Percentiles rank a stretch among this genome's conserved stretches.
Evolutionary conservation across 2,329 filamentous ascomycete species (phyloP).

Genomic region (Aureobasidium sp.): DNA sequence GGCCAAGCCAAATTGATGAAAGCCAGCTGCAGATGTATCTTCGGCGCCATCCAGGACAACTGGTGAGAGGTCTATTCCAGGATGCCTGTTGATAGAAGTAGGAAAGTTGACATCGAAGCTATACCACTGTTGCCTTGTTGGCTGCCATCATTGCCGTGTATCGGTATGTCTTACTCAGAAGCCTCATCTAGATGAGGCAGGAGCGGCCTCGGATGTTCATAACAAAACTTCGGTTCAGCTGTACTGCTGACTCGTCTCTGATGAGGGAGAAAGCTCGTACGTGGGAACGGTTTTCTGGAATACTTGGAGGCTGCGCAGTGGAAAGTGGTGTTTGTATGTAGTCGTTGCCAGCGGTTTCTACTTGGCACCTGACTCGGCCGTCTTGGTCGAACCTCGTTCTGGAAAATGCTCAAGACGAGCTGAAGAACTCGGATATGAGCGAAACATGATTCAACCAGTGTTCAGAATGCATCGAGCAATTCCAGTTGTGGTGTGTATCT

Average conservation of each 20-base stretch:
- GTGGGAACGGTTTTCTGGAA: not conserved
- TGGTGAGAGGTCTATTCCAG: not conserved
- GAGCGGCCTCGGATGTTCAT: too few species aligned
- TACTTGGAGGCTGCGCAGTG: not conserved
- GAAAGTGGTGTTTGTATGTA: not conserved
- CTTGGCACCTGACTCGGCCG: not conserved
- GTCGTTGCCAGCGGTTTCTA: not conserved
- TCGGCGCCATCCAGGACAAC: not conserved
- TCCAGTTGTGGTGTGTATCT: not conserved
- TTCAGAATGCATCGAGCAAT: not conserved
- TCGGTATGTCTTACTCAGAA: not conserved
- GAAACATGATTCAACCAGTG: not conserved
- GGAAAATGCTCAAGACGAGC: not conserved
- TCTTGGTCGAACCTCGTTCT: not conserved
- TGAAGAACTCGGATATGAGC: not conserved
- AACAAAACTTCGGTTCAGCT: too few species aligned
- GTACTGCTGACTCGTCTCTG: not conserved
- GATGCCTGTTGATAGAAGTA: too few species aligned
- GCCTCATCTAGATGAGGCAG: too few species aligned
- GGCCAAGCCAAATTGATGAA: not conserved
- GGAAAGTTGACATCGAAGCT: too few species aligned
- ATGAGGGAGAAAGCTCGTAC: not conserved
- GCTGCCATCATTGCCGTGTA: not conserved
- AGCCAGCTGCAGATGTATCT: not conserved
- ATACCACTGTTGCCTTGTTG: too few species aligned